Percentiles rank a stretch among this genome's conserved stretches.
Conservation (phyloP, 2,329 filamentous ascomycete genomes). For the Hypoxylon sp. region DNA sequence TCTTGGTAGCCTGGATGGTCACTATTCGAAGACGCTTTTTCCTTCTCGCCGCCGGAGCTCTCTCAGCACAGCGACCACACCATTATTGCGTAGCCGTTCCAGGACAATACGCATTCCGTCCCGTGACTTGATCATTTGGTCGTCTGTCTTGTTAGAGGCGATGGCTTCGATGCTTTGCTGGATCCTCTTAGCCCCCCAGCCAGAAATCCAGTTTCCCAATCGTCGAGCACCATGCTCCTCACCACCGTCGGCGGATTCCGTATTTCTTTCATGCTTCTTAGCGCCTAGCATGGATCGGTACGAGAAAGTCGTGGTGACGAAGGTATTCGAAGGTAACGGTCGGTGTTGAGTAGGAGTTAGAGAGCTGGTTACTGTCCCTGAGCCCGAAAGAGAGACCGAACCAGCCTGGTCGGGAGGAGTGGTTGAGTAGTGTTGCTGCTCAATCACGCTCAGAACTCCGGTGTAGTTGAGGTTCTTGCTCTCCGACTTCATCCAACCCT, state of each 20-base stretch:
- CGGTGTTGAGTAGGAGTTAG: conserved; percentile 26
- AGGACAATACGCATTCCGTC: conserved; percentile 88
- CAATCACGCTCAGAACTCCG: conserved; percentile 82
- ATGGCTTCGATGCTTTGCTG: conserved; percentile 85
- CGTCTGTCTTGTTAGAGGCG: conserved; percentile 81
- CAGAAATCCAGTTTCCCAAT: conserved; percentile 65
- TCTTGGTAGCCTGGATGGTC: conserved; percentile 6
- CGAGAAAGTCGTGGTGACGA: conserved; percentile 80
- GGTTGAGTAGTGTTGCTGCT: conserved; percentile 77
- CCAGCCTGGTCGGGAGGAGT: conserved; percentile 56
- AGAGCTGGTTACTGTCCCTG: conserved; percentile 52
- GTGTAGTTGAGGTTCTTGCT: conserved; percentile 87
- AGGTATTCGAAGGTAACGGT: conserved; percentile 63
- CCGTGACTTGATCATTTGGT: conserved; percentile 83
- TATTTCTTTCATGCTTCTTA: conserved; percentile 69
- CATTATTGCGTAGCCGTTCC: conserved; percentile 74
- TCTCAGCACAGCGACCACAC: conserved; percentile 68
- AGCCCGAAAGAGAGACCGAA: conserved; percentile 35
- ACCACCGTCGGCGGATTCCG: conserved; percentile 60
- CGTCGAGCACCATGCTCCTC: conserved; percentile 54
- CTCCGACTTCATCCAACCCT: conserved; percentile 88
- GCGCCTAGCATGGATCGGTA: conserved; percentile 81
- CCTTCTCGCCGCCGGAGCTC: conserved; percentile 66
- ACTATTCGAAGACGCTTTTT: conserved; percentile 55
- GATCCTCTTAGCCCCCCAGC: conserved; percentile 76